These are phyloP conservation scores for Dactylellina cionopaga DNA, from an alignment of 2,329 filamentous ascomycete species.

Conservation along the genomic window DNA sequence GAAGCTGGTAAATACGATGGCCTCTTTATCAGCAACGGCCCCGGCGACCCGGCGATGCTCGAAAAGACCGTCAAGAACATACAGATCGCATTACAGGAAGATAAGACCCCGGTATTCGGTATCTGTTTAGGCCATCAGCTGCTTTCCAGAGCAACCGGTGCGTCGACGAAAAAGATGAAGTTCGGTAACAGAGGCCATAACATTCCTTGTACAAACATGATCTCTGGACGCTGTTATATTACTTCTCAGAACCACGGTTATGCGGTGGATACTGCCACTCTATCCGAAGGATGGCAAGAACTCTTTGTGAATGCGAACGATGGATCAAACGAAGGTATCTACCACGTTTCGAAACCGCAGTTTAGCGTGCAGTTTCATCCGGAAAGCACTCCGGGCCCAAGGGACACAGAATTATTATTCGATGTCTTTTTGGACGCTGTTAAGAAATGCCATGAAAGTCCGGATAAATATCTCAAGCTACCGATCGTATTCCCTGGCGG, in stretches of 20 bases:
- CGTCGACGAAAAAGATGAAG: slow-evolving; percentile 93
- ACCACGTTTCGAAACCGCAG: slow-evolving; percentile 83
- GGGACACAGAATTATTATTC: slow-evolving; percentile 95
- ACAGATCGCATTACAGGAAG: slow-evolving; percentile 77
- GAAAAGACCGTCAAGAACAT: slow-evolving; percentile 82
- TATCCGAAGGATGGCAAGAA: slow-evolving; percentile 86
- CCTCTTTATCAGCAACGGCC: slow-evolving; percentile 97
- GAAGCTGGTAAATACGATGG: slow-evolving; percentile 89
- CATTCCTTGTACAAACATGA: slow-evolving; percentile 94
- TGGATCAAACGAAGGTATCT: slow-evolving; percentile 96
- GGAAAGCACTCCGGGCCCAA: slow-evolving; percentile 92
- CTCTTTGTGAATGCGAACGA: slow-evolving; percentile 99
- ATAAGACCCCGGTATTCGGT: slow-evolving; percentile 87
- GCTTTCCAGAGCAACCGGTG: slow-evolving; percentile 86
- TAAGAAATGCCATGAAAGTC: slow-evolving; percentile 71
- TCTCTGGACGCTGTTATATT: slow-evolving; percentile 97
- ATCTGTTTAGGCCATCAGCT: slow-evolving; percentile 97
- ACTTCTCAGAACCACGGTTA: slow-evolving; percentile 99
- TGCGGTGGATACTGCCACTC: slow-evolving; percentile 81
- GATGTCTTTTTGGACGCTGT: slow-evolving; percentile 95
- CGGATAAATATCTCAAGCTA: slow-evolving; percentile 71
- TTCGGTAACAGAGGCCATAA: slow-evolving; percentile 99
- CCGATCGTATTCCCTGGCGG: slow-evolving; percentile 90
- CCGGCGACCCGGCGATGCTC: slow-evolving; percentile 91
- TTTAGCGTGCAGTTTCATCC: slow-evolving; percentile 99